Conservation (phyloP, 768 basidiomycete species). For the Suillus brevipes region DNA sequence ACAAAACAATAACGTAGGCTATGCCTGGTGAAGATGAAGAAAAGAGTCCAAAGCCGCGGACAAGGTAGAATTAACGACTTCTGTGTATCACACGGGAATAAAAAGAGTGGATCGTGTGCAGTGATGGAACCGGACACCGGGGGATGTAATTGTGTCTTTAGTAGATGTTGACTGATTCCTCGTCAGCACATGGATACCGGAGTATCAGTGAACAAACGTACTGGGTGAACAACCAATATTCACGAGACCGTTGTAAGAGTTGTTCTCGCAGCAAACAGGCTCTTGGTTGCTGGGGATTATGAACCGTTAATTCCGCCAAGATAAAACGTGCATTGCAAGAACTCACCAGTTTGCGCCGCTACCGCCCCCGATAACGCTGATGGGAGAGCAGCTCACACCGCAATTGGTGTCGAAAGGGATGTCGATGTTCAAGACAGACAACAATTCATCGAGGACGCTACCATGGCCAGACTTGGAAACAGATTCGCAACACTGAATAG, state of each 20-base stretch:
- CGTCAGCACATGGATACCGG: neutral
- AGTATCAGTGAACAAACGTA: slow-evolving; percentile 14
- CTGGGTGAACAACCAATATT: slow-evolving; percentile 42
- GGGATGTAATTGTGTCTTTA: slow-evolving; percentile 12
- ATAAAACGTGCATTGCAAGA: neutral
- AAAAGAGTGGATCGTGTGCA: slow-evolving; percentile 21
- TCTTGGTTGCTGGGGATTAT: slow-evolving; percentile 28
- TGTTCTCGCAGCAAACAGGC: slow-evolving; percentile 42
- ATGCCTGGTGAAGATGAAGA: slow-evolving; percentile 4
- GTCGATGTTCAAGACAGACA: slow-evolving; percentile 1
- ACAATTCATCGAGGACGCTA: neutral
- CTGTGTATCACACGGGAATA: slow-evolving; percentile 9
- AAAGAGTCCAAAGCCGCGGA: neutral
- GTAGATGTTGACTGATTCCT: slow-evolving; percentile 17
- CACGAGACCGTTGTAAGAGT: slow-evolving; percentile 37
- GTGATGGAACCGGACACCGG: neutral
- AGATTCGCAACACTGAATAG: slow-evolving; percentile 22
- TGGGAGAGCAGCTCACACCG: slow-evolving; percentile 36
- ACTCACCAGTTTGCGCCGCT: slow-evolving; percentile 20
- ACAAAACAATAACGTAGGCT: slow-evolving; percentile 13
- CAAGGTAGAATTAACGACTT: slow-evolving; percentile 19
- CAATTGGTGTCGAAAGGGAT: neutral
- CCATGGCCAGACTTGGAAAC: neutral
- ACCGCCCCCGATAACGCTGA: slow-evolving; percentile 29
- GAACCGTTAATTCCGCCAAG: neutral